Evolutionary conservation across 305 asterid genomes (phyloP), one percentile per base, ranked within the genome.

Genomic region (Plantago coronopus): DNA sequence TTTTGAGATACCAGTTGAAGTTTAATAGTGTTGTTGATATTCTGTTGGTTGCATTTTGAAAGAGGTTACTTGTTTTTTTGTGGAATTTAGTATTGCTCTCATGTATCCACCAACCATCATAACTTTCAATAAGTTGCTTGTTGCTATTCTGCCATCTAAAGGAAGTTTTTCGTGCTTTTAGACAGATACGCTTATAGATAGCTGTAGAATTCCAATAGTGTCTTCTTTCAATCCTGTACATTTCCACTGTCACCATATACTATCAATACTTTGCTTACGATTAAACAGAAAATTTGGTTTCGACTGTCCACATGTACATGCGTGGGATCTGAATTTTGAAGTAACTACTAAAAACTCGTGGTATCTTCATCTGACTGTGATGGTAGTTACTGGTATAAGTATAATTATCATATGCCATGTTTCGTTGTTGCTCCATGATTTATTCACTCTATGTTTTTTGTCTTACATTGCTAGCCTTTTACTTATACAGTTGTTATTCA

Each of bases 401-500:
- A 11, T 38, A 11, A 38, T 54, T n/a, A 27, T 18, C 12, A 27
- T n/a, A 17, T 54, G 22, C 31, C 42, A 12, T 54, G 43, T 17
- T 29, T 56, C 22, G 3, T 0, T 27, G 12, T 34, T 34, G 6
- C 27, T 29, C 20, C 47, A 29, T n/a, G 20, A 16, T 56, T 9
- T 57, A 15, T 19, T n/a, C 12, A 3, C 14, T 48, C 7, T 18
- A 48, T 48, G n/a, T 18, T 13, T 56, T 27, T 56, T 17, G 19
- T 34, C 17, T 56, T 34, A 20, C 37, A 20, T 19, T 22, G 46
- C 37, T 3, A n/a, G 29, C 47, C 38, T 15, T 45, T 11, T 18
- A 16, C 15, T 34, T 38, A 40, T 56, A 58, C 23, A 18, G 50
- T 34, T 73, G 44, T 57, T 63, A n/a, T n/a, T n/a, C n/a, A n/a